Conservation (phyloP, 139 green algal species). For the Dunaliella primolecta region DNA sequence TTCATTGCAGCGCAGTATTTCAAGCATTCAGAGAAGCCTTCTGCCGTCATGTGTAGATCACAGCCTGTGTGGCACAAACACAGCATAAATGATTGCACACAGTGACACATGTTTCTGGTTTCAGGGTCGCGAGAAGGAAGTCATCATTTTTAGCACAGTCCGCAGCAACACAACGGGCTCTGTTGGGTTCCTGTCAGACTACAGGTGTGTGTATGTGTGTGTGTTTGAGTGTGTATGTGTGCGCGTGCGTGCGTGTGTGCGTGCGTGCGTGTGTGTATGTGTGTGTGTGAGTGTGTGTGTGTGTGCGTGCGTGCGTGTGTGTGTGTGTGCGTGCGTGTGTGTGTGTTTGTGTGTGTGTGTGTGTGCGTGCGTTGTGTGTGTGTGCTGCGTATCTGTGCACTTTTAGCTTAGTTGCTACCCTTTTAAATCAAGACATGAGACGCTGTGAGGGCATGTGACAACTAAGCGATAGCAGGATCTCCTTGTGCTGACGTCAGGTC, state of each 20-base stretch:
- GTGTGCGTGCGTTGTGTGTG: too few relatives aligned
- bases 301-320: not conserved
- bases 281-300: constrained; percentile 2
- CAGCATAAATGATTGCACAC: too few relatives aligned
- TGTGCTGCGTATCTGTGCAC: constrained; percentile 33
- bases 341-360: too few relatives aligned
- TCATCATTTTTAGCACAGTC: constrained; percentile 85
- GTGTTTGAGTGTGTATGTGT: constrained; percentile 13
- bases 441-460: too few relatives aligned
- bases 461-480: too few relatives aligned
- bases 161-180: constrained; percentile 62
- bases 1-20: too few relatives aligned
- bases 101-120: not conserved
- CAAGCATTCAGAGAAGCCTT: too few relatives aligned
- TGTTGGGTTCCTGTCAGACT: constrained; percentile 87
- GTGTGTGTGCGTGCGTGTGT: constrained; percentile 36
- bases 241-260: not conserved
- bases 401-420: too few relatives aligned
- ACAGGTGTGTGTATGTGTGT: constrained; percentile 30
- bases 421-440: too few relatives aligned
- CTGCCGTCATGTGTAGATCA: not conserved
- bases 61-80: too few relatives aligned
- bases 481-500: too few relatives aligned
- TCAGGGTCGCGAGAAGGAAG: constrained; percentile 86
- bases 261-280: not conserved